Evolutionary conservation across 306 rosid species (phyloP).

Genomic region (Herpetospermum pedunculosum): DNA sequence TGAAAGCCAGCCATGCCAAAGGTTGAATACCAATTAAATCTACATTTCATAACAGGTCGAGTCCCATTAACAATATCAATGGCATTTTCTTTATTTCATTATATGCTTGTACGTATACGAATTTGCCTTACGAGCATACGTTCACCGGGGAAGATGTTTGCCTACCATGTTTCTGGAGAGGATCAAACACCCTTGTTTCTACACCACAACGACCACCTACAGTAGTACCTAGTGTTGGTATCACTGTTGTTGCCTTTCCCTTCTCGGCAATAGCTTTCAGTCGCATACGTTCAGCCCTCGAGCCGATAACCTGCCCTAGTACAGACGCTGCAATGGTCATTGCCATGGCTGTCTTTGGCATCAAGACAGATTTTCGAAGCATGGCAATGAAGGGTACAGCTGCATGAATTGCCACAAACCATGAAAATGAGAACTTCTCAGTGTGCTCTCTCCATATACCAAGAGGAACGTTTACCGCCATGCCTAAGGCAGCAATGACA

Average conservation of each 20-base stretch:
- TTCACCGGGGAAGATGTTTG: constrained; percentile 28
- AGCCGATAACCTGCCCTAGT: constrained; percentile 74
- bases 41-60: neutral
- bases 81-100: constrained; percentile 2
- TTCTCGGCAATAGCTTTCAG: constrained; percentile 47
- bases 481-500: constrained; percentile 67
- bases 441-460: constrained; percentile 89
- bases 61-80: neutral
- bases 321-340: constrained; percentile 70
- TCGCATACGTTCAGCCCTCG: constrained; percentile 61
- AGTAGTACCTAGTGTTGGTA: constrained; percentile 15
- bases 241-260: constrained; percentile 14
- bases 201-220: constrained; percentile 31
- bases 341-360: constrained; percentile 85
- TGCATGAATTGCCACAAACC: constrained; percentile 80
- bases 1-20: neutral
- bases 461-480: constrained; percentile 70
- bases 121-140: constrained; percentile 29
- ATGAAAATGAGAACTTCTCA: constrained; percentile 47
- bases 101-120: constrained; percentile 3
- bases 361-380: constrained; percentile 69
- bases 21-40: neutral
- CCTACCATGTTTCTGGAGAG: constrained; percentile 29
- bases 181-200: constrained; percentile 27
- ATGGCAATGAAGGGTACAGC: constrained; percentile 79